Percentiles rank a stretch among this genome's conserved stretches.
These are phyloP conservation scores for Piper betle DNA, from an alignment of 164 flowering plant genomes.

Conservation along the genomic window DNA sequence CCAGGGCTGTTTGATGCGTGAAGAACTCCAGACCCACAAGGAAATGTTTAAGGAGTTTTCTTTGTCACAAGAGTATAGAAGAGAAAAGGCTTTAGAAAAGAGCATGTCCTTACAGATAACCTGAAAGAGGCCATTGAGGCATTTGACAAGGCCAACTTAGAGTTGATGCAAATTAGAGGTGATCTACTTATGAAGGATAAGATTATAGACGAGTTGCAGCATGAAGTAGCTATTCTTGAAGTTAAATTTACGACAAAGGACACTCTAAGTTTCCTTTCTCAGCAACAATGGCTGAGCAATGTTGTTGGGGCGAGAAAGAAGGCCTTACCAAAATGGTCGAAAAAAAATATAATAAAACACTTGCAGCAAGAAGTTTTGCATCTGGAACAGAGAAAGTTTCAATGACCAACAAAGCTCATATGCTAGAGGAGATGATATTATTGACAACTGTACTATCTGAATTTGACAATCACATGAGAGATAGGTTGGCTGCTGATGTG, in stretches of 20 bases:
- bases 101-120: slow-evolving; percentile 16
- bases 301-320: slow-evolving; percentile 18
- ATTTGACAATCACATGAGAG: slow-evolving; percentile 17
- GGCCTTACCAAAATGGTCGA: slow-evolving; percentile 18
- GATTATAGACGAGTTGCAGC: slow-evolving; percentile 22
- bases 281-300: not conserved
- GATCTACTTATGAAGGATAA: slow-evolving; percentile 14
- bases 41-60: slow-evolving; percentile 22
- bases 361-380: slow-evolving; percentile 21
- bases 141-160: slow-evolving; percentile 16
- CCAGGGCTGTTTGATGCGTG: slow-evolving; percentile 10
- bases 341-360: slow-evolving; percentile 30
- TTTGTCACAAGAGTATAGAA: slow-evolving; percentile 12
- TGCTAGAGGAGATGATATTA: slow-evolving; percentile 15
- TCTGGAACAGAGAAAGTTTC: slow-evolving; percentile 14
- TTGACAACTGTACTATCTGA: slow-evolving; percentile 7
- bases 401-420: slow-evolving; percentile 7
- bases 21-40: slow-evolving; percentile 16
- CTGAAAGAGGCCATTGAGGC: slow-evolving; percentile 15
- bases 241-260: slow-evolving; percentile 18
- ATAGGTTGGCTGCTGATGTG: slow-evolving; percentile 11
- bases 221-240: slow-evolving; percentile 25
- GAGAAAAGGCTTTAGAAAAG: slow-evolving; percentile 19
- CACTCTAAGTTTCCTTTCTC: not conserved
- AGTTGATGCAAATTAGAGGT: slow-evolving; percentile 18